A percentile compares a stretch with the other conserved stretches of the same genome.
These are phyloP conservation scores for Pythium rhizo-oryzae DNA, from an alignment of 352 stramenopile species.

Conservation along the genomic window DNA sequence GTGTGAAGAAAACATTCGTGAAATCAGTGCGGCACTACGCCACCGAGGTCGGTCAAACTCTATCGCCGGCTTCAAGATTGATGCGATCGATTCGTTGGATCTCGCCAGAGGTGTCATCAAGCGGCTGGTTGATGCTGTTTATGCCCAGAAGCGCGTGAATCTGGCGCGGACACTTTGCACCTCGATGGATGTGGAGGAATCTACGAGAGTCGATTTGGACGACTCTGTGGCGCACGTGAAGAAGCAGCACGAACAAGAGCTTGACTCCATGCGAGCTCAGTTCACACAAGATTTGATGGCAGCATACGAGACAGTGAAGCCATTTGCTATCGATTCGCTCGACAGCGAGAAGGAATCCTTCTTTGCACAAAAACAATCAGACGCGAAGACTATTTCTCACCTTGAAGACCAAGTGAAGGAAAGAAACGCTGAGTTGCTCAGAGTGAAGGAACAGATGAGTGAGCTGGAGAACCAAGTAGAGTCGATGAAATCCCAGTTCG, in stretches of 20 bases:
- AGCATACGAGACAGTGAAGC: slow-evolving; percentile 15
- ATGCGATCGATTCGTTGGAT: slow-evolving; percentile 50
- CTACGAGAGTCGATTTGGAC: background rate
- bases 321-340: slow-evolving; percentile 19
- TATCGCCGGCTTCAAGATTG: slow-evolving; percentile 29
- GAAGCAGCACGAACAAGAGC: slow-evolving; percentile 12
- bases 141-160: slow-evolving; percentile 43
- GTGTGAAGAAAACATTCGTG: slow-evolving; percentile 65
- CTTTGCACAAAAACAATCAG: slow-evolving; percentile 8
- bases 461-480: slow-evolving; percentile 14
- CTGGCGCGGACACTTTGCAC: background rate
- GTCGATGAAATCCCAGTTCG: slow-evolving; percentile 22
- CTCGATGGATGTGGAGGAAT: background rate
- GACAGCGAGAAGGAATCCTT: slow-evolving; percentile 8
- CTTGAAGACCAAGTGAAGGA: slow-evolving; percentile 7
- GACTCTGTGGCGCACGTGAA: background rate
- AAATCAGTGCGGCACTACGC: slow-evolving; percentile 49
- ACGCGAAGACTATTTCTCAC: slow-evolving; percentile 11
- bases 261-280: slow-evolving; percentile 2
- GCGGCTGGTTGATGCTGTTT: slow-evolving; percentile 53
- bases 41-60: slow-evolving; percentile 18
- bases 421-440: slow-evolving; percentile 1
- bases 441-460: slow-evolving; percentile 4
- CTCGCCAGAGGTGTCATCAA: slow-evolving; percentile 51
- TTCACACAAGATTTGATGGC: slow-evolving; percentile 14